Evolutionary conservation across 2,329 filamentous ascomycete species (phyloP), one percentile per base, ranked within the genome.

Genomic region (Pleurostoma richardsiae): DNA sequence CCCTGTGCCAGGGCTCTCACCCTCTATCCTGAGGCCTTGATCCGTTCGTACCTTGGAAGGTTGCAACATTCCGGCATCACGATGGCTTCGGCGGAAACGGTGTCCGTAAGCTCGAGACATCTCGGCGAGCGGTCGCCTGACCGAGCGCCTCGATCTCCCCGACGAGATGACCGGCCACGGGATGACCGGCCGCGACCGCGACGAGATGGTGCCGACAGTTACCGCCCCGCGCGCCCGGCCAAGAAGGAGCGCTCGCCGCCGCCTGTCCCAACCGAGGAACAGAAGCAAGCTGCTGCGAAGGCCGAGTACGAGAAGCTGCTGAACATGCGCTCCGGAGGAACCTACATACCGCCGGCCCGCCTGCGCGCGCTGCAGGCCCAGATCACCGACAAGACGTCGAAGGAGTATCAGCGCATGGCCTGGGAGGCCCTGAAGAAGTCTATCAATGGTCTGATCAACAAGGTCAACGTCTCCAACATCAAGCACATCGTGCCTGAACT

Each of bases 361-460:
- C 75, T 99, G 61, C 83, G 90, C 57, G 92, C 92, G 38, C 80
- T 99, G 51, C 94, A 99, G 72, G 89, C 91, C 45, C 90, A 96
- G 69, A 96, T 99, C 66, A 96, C 90, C 52, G 94, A 99, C 71
- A 96, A 95, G 75, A 85, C 80, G 46, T 95, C 86, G 68, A 95
- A 96, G 68, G 94, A 97, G 70, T 97, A 96, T 64, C 94, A 97
- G 77, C 88, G 94, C 59, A 95, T 99, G 89, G 90, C 91, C 6
- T 99, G 94, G 94, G 94, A 99, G 69, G 92, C 92, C 10, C 73
- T 99, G 61, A 99, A 99, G 74, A 99, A 99, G 75, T 94, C 88
- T 42, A 96, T 99, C 70, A 97, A 99, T 64, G 94, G 94, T 58
- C 73, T 99, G 54, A 96, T 99, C 77, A 99, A 99, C 79, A 99